Evolutionary conservation across 2,329 filamentous ascomycete genomes (phyloP).

Genomic region (Colletotrichum theobromicola): DNA sequence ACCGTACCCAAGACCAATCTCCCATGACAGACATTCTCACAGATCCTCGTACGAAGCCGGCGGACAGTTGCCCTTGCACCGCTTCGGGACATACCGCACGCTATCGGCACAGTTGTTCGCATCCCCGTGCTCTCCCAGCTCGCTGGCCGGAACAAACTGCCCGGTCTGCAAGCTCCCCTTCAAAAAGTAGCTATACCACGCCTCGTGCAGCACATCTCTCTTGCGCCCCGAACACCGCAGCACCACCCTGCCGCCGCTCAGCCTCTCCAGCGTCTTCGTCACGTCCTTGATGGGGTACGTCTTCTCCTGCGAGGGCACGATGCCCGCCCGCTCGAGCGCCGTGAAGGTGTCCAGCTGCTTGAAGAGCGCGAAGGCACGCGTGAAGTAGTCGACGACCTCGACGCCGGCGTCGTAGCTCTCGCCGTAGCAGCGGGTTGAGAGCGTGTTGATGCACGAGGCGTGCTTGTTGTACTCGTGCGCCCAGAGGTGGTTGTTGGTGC

Average conservation of each 20-base stretch:
- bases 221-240: constrained; percentile 44
- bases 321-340: constrained; percentile 40
- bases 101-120: constrained; percentile 42
- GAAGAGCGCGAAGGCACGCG: constrained; percentile 46
- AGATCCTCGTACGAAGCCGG: constrained; percentile 2
- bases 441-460: constrained; percentile 74
- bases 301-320: constrained; percentile 36
- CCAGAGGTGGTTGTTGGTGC: constrained; percentile 59
- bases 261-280: constrained; percentile 44
- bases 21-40: background rate
- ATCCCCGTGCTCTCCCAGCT: constrained; percentile 39
- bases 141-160: constrained; percentile 48
- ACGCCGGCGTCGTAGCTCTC: constrained; percentile 49
- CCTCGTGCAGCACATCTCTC: constrained; percentile 51
- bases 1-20: background rate
- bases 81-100: constrained; percentile 47
- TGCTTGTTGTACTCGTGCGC: constrained; percentile 76
- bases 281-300: constrained; percentile 50
- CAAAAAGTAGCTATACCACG: constrained; percentile 60
- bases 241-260: constrained; percentile 49
- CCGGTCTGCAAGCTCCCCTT: constrained; percentile 56
- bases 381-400: constrained; percentile 52
- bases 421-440: constrained; percentile 68
- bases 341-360: constrained; percentile 46
- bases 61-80: constrained; percentile 21